These are phyloP conservation scores for Zygosaccharomyces pseudorouxii DNA, from an alignment of 805 yeast genomes.

Conservation along the genomic window DNA sequence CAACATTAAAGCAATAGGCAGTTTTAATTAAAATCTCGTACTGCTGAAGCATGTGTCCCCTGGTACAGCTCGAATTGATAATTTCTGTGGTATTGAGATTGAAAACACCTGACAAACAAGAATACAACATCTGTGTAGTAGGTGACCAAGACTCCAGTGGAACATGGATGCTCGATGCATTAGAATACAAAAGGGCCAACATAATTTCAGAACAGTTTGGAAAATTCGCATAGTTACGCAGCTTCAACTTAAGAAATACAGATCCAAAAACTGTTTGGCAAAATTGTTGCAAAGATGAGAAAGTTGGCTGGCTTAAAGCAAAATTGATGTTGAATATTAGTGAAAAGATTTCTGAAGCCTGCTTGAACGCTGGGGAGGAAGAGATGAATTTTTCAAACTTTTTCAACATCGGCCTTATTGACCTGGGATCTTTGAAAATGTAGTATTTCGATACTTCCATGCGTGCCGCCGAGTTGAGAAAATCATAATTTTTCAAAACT, in stretches of 20 bases:
- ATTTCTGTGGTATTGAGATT: conserved; percentile 5
- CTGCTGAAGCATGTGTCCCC: conserved; percentile 22
- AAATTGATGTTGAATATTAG: conserved; percentile 22
- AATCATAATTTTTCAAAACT: conserved; percentile 10
- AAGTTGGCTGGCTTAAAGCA: conserved; percentile 5
- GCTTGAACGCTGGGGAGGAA: conserved; percentile 8
- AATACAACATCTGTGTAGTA: conserved; percentile 22
- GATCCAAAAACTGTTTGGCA: conserved; percentile 14
- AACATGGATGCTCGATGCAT: conserved; percentile 4
- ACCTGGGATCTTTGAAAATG: neutral
- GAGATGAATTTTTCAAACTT: conserved; percentile 25
- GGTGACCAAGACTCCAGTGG: conserved; percentile 22
- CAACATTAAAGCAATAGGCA: conserved; percentile 34
- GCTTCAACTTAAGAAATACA: conserved; percentile 14
- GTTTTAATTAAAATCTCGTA: conserved; percentile 34
- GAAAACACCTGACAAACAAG: conserved; percentile 11
- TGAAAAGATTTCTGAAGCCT: conserved; percentile 17
- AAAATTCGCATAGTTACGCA: conserved; percentile 11
- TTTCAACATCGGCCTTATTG: conserved; percentile 4
- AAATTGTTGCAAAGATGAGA: conserved; percentile 15
- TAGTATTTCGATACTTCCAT: conserved; percentile 11
- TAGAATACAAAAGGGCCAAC: conserved; percentile 21
- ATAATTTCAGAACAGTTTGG: conserved; percentile 26
- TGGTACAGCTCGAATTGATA: conserved; percentile 10
- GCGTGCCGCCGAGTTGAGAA: conserved; percentile 10